phyloP scores from a whole-genome alignment of 2,329 filamentous ascomycete species.

The Tolypocladium capitatum region DNA sequence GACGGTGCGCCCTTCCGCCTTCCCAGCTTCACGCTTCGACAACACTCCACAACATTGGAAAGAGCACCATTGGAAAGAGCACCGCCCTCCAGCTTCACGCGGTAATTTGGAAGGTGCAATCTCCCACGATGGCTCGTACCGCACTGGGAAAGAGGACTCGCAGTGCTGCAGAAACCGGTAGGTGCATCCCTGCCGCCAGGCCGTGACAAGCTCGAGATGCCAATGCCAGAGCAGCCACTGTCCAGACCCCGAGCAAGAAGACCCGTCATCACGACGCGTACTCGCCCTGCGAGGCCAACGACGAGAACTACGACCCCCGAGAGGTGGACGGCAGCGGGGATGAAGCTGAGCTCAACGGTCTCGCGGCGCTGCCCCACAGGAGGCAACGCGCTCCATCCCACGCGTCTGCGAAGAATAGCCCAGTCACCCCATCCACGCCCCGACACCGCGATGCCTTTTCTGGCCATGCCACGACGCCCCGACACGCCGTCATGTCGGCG shows the following conservation, averaged over 20 bases:
- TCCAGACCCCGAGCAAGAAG: constrained; percentile 29
- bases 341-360: constrained; percentile 29
- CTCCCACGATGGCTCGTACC: constrained; percentile 14
- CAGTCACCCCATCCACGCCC: constrained; percentile 59
- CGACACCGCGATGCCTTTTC: constrained; percentile 68
- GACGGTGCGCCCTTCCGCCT: constrained; percentile 4
- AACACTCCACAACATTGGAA: background rate
- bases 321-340: constrained; percentile 20
- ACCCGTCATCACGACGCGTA: constrained; percentile 28
- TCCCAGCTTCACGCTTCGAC: background rate
- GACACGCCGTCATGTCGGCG: constrained; percentile 67
- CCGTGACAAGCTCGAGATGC: background rate
- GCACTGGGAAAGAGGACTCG: constrained; percentile 22
- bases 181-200: constrained; percentile 6
- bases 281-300: constrained; percentile 31
- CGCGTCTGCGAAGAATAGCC: constrained; percentile 27
- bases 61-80: background rate
- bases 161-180: constrained; percentile 15
- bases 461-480: constrained; percentile 62
- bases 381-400: constrained; percentile 15
- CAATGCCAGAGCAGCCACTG: constrained; percentile 8
- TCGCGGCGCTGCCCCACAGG: constrained; percentile 17
- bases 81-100: background rate
- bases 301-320: constrained; percentile 50
- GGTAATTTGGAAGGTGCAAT: background rate